Percentiles rank a stretch among this genome's conserved stretches.
These are phyloP conservation scores for Eucalyptus marginata DNA, from an alignment of 345 rosid species.

Conservation along the genomic window DNA sequence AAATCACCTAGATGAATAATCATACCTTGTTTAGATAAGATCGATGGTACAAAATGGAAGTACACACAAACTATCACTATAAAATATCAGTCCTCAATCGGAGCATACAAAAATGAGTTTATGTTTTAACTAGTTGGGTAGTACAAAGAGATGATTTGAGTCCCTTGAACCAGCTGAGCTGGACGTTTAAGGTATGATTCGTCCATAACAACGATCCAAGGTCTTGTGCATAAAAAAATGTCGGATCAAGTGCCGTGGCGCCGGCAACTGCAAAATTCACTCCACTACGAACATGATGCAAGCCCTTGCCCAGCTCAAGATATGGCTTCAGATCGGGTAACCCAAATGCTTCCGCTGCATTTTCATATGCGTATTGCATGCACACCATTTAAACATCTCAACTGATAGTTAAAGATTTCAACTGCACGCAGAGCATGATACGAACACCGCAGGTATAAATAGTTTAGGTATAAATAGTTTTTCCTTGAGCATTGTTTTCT, in stretches of 20 bases:
- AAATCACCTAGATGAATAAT: background rate
- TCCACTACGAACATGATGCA: constrained; percentile 6
- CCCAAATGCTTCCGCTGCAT: constrained; percentile 51
- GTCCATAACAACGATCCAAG: constrained; percentile 27
- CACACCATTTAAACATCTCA: background rate
- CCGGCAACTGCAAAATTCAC: constrained; percentile 65
- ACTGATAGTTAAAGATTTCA: background rate
- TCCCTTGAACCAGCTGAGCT: constrained; percentile 52
- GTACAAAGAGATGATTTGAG: constrained; percentile 40
- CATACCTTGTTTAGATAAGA: background rate
- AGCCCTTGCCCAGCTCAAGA: constrained; percentile 9
- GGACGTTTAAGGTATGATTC: constrained; percentile 28
- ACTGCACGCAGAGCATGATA: background rate
- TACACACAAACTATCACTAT: background rate
- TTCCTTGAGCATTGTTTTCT: background rate
- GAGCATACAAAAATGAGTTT: background rate
- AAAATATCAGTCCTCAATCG: background rate
- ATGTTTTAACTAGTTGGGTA: constrained; percentile 17
- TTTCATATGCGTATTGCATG: background rate
- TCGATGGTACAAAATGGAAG: background rate
- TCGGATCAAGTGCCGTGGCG: constrained; percentile 42
- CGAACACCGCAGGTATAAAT: no score
- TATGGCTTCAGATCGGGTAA: constrained; percentile 42
- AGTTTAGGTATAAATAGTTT: background rate
- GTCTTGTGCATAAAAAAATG: constrained; percentile 14